Evolutionary conservation across 2,329 filamentous ascomycete species (phyloP), one percentile per base, ranked within the genome.

Genomic region (Thermoascus crustaceus): DNA sequence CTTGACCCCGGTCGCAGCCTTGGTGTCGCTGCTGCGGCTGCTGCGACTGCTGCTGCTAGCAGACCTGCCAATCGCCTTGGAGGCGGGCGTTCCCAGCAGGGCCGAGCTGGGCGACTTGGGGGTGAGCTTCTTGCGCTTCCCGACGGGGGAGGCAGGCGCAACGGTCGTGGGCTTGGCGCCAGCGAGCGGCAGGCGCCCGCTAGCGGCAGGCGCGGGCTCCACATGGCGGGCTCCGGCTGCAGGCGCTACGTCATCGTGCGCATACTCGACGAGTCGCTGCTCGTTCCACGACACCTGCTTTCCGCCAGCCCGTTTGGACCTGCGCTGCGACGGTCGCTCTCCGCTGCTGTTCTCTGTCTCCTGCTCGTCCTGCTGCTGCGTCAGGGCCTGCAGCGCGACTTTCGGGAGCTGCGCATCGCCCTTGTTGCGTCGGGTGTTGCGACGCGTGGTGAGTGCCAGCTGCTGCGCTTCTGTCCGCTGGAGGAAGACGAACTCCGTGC

Each of bases 401-500:
- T 56, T 55, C 4, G 61, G 61, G 16, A 55, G 44, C 20, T 56
- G 36, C 6, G 63, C 50, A 41, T 54, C 48, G 6, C 61, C 64
- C 36, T 58, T 60, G 46, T 68, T 68, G 19, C 53, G 46, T 33
- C 55, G 55, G 7, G 65, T 68, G 40, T 68, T 67, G 16, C 57
- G 54, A 34, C 61, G 55, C 4, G 64, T 68, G 8, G 50, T 37
- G 25, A 67, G 48, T 0, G 64, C 60, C 18, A 66, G 39, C 25
- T 66, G 55, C 42, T 66, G 64, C 4, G 53, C 50, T 32, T 67
- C 63, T 2, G 63, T 60, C 7, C 54, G 53, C 31, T 65, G 54
- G 17, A 58, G 48, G 35, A 67, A 66, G 18, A 68, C 50, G 34
- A 68, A 67, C 33, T 68, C 65, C 4, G 54, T 66, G 4, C 64